Base-by-base conservation (phyloP, 2,329 filamentous ascomycete genomes). In the Neonectria faginata region DNA sequence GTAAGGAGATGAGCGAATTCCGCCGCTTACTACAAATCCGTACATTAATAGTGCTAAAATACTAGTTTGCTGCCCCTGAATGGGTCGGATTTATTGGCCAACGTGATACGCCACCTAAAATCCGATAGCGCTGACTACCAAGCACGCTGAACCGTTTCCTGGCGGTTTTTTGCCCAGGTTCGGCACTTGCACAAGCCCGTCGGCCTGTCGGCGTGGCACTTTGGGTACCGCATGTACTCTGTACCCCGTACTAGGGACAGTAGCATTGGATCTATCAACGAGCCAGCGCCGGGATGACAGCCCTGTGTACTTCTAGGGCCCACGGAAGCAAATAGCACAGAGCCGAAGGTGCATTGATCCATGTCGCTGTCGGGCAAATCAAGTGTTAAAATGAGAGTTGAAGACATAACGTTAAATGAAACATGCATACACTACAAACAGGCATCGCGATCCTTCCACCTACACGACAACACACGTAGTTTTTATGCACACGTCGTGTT, bases 321-420 rank as follows among this genome's bases (percentile, higher is more conserved):
- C 53, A 36, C 31, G 20, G 18, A 44, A 27, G 22, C 48, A 51
- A 33, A 14, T 33, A n/a, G 8, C 39, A 29, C 16, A 48, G 29
- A 18, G 6, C 48, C 18, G 5, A 3, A 5, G 16, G 10, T 33
- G 48, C 48, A 51, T 22, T 51, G 10, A 33, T 16, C 48, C 29
- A 16, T 48, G 16, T 16, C 29, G 11, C 44, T 48, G 31, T 9
- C 45, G 22, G 48, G 45, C 44, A 20, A 50, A 16, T 8, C 20
- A 39, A 20, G 55, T 31, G 22, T 58, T 58, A 41, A 58, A 58
- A 58, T 58, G 51, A 58, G 45, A 58, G 20, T 58, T 58, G 41
- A 50, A 20, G 27, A 18, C n/a, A 50, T 29, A 51, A 22, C 22
- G 22, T 22, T 22, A 22, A 51, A 51, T 29, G n/a, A 51, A 51